Evolutionary conservation across 805 yeast genomes (phyloP), one percentile per base, ranked within the genome.

Genomic region (Sugiyamaella valdiviana): DNA sequence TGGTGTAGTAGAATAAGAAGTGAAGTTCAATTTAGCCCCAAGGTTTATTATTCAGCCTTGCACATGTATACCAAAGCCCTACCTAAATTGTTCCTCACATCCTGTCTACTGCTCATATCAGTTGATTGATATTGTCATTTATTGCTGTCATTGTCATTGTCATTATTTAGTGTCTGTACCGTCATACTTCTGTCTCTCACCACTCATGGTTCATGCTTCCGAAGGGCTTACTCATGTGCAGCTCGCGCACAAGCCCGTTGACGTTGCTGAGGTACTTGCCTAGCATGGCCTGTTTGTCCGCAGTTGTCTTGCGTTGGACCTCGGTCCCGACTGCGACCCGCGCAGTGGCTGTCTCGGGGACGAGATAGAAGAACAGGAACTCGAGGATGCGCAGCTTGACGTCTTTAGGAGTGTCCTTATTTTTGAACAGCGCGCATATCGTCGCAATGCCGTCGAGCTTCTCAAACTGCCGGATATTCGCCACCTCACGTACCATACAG

Each of bases 341-440:
- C 2, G 54, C 44, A 22, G 49, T 47, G 38, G 51, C 46, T 1
- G 75, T 65, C 61, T 83, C 91, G 10, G 87, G 88, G 6, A 78
- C 71, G 48, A 84, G 64, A 58, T 84, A 83, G 60, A 83, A 81
- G 48, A 83, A 76, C 45, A 84, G 65, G 60, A 83, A 84, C 64
- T 84, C 90, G 43, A 84, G 71, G 10, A 80, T 73, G 55, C 80
- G 78, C 53, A 82, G 76, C 56, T 81, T 80, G 12, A 83, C 74
- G 29, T 73, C 73, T 56, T 80, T 80, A 38, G 76, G 58, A 2
- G 74, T 64, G 20, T 61, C 55, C 40, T 65, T 63, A 22, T 62
- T 60, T 48, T 68, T 72, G 59, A 76, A 68, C 10, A 75, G 56
- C 4, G 62, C 58, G 52, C 85, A 80, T 3, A 83, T 65, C 0